These are phyloP conservation scores for Geotrichum citri-aurantii DNA, from an alignment of 1,139 yeast genomes.

Conservation along the genomic window DNA sequence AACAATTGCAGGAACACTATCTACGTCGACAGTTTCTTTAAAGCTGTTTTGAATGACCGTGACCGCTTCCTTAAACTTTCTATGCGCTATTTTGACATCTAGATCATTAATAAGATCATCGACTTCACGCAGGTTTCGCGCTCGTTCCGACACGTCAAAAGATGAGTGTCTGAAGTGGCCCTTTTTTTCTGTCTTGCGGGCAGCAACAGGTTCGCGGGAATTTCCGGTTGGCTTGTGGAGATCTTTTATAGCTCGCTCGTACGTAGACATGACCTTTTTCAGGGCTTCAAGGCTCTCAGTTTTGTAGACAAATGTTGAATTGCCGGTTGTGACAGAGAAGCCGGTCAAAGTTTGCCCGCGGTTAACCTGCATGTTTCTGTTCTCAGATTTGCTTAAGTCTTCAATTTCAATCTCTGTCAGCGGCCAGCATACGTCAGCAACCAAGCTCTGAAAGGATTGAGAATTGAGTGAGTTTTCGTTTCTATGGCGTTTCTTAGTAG, in stretches of 20 bases:
- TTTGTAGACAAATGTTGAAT: slow-evolving; percentile 55
- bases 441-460: slow-evolving; percentile 39
- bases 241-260: slow-evolving; percentile 61
- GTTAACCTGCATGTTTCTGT: slow-evolving; percentile 12
- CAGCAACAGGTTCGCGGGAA: background rate
- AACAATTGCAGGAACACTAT: slow-evolving; percentile 20
- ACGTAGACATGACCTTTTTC: slow-evolving; percentile 51
- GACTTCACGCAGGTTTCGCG: slow-evolving; percentile 42
- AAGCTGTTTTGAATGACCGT: slow-evolving; percentile 40
- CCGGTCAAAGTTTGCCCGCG: slow-evolving; percentile 39
- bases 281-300: slow-evolving; percentile 60
- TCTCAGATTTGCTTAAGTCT: slow-evolving; percentile 32
- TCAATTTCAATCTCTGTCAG: slow-evolving; percentile 54
- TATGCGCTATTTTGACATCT: slow-evolving; percentile 60
- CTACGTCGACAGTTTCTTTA: slow-evolving; percentile 17
- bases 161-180: slow-evolving; percentile 19
- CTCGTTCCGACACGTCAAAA: slow-evolving; percentile 21
- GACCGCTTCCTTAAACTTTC: slow-evolving; percentile 51
- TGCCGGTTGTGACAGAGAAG: slow-evolving; percentile 36
- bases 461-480: slow-evolving; percentile 21
- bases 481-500: slow-evolving; percentile 51
- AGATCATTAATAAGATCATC: slow-evolving; percentile 63
- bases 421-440: slow-evolving; percentile 80
- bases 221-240: slow-evolving; percentile 43
- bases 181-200: slow-evolving; percentile 8